Conservation (phyloP, 2,329 filamentous ascomycete genomes). For the Cryphonectria parasitica region DNA sequence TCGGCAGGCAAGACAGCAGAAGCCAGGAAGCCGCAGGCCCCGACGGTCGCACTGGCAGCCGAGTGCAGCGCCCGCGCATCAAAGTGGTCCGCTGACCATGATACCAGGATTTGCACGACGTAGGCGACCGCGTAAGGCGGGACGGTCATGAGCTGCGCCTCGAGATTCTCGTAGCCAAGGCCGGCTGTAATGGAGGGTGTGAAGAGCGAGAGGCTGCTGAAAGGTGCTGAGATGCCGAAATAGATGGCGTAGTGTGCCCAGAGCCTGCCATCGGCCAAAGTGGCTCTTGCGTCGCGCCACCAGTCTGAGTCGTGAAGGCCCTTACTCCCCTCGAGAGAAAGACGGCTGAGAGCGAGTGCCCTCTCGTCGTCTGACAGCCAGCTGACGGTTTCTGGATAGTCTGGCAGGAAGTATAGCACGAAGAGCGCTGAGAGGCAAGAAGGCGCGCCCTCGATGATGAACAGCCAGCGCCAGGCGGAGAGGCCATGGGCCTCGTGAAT, state of each 20-base stretch:
- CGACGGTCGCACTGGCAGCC: slow-evolving; percentile 47
- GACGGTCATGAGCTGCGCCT: slow-evolving; percentile 69
- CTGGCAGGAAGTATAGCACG: slow-evolving; percentile 64
- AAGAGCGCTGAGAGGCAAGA: slow-evolving; percentile 57
- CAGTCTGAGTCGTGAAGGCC: slow-evolving; percentile 65
- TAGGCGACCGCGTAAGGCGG: slow-evolving; percentile 65
- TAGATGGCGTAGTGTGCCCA: slow-evolving; percentile 63
- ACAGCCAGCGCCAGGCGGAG: slow-evolving; percentile 68
- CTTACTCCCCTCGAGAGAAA: slow-evolving; percentile 50
- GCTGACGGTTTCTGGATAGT: slow-evolving; percentile 65
- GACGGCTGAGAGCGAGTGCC: slow-evolving; percentile 50
- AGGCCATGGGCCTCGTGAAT: slow-evolving; percentile 66
- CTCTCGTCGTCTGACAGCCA: slow-evolving; percentile 66
- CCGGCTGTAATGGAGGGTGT: slow-evolving; percentile 62
- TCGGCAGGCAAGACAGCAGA: slow-evolving; percentile 66
- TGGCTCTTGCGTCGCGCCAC: slow-evolving; percentile 69
- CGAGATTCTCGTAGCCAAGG: slow-evolving; percentile 40
- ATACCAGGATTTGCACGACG: slow-evolving; percentile 45
- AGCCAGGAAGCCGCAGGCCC: slow-evolving; percentile 57
- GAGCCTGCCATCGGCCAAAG: slow-evolving; percentile 65
- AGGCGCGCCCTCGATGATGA: slow-evolving; percentile 50
- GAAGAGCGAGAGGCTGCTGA: slow-evolving; percentile 45
- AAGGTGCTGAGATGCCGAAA: slow-evolving; percentile 41
- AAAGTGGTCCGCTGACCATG: slow-evolving; percentile 66
- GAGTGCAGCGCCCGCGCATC: slow-evolving; percentile 56